Evolutionary conservation across 1,284 basidiomycete genomes (phyloP).

Genomic region (Jaminaea rosea): DNA sequence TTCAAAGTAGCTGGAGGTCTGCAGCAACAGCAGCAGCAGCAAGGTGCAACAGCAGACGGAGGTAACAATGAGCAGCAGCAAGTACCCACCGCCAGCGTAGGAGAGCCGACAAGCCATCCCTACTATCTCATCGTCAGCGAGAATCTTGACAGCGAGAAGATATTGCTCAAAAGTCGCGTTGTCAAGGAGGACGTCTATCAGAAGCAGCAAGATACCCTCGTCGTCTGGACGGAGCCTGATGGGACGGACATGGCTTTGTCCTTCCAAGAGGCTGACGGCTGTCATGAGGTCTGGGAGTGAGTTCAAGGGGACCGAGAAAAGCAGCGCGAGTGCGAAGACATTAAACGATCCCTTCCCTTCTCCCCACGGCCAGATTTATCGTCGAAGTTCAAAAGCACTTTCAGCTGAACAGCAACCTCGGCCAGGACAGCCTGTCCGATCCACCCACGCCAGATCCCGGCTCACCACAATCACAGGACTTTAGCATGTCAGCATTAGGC

Average conservation of each 20-base stretch:
- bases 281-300: slow-evolving; percentile 94
- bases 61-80: slow-evolving; percentile 10
- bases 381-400: slow-evolving; percentile 83
- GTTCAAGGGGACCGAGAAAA: too few species aligned
- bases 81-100: too few species aligned
- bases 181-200: slow-evolving; percentile 46
- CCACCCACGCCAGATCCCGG: slow-evolving; percentile 15
- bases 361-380: too few species aligned
- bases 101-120: neutral
- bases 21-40: slow-evolving; percentile 6
- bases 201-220: slow-evolving; percentile 66
- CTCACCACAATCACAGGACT: slow-evolving; percentile 8
- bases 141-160: slow-evolving; percentile 38
- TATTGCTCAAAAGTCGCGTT: slow-evolving; percentile 36
- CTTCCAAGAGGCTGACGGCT: slow-evolving; percentile 93
- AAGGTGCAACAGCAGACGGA: slow-evolving; percentile 13
- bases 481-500: slow-evolving; percentile 20
- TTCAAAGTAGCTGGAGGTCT: neutral
- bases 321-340: too few species aligned
- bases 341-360: too few species aligned
- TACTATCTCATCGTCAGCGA: slow-evolving; percentile 42
- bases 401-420: slow-evolving; percentile 9
- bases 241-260: slow-evolving; percentile 91
- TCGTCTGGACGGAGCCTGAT: slow-evolving; percentile 96
- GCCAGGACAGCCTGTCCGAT: slow-evolving; percentile 18